Conservation (phyloP, 306 rosid species). For the Sechiopsis laciniata region DNA sequence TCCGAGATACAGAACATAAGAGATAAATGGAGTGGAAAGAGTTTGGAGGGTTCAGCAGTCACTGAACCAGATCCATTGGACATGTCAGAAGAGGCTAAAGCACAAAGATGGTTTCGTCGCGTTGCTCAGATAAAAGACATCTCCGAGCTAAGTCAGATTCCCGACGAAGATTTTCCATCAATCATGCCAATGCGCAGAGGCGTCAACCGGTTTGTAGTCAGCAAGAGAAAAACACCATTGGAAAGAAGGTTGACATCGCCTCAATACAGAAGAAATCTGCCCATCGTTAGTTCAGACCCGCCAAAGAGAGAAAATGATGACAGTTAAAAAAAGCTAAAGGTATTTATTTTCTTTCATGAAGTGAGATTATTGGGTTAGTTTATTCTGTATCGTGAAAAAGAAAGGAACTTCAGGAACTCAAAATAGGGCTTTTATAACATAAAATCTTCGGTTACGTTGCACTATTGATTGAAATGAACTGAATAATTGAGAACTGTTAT, state of each 20-base stretch:
- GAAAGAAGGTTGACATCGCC: conserved; percentile 95
- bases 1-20: conserved; percentile 35
- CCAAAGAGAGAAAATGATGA: conserved; percentile 49
- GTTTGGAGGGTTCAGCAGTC: conserved; percentile 96
- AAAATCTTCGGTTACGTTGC: background rate
- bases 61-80: conserved; percentile 87
- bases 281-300: conserved; percentile 69
- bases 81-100: conserved; percentile 99
- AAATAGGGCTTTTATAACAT: background rate
- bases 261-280: conserved; percentile 80
- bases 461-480: conserved; percentile 5
- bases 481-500: background rate
- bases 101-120: conserved; percentile 92
- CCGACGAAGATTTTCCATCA: conserved; percentile 96
- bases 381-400: background rate
- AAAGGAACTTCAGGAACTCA: background rate
- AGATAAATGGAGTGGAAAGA: conserved; percentile 64
- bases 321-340: conserved; percentile 28
- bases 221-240: conserved; percentile 93
- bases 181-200: conserved; percentile 99
- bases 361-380: conserved; percentile 14
- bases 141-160: conserved; percentile 93
- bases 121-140: conserved; percentile 94
- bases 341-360: conserved; percentile 17
- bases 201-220: conserved; percentile 93